phyloP scores from a whole-genome alignment of 352 stramenopile species.

The Phytophthora sansomeana region DNA sequence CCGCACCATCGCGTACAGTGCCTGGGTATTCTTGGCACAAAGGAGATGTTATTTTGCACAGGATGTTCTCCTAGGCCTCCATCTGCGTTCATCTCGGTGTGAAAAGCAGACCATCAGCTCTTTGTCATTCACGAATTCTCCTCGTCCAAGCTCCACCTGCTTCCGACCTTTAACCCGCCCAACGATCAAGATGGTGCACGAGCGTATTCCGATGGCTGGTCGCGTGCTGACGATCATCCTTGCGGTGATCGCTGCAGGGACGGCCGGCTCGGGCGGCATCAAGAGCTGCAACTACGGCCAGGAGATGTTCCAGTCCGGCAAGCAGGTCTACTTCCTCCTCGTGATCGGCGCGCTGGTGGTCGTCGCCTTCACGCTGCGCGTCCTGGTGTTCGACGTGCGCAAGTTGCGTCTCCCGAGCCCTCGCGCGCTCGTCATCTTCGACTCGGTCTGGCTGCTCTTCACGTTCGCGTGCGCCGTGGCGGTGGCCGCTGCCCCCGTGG shows the following conservation, averaged over 20 bases:
- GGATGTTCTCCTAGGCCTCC: not conserved
- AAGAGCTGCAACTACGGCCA: constrained; percentile 63
- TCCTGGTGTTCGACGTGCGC: constrained; percentile 68
- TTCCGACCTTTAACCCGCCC: not conserved
- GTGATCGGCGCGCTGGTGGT: constrained; percentile 47
- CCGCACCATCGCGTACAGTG: constrained; percentile 19
- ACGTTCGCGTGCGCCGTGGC: constrained; percentile 64
- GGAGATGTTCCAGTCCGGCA: constrained; percentile 57
- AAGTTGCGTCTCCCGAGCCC: constrained; percentile 52
- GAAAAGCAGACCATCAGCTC: not conserved
- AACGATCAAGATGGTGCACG: constrained; percentile 44
- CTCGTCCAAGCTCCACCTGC: not conserved
- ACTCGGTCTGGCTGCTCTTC: constrained; percentile 63
- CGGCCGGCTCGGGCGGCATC: constrained; percentile 48
- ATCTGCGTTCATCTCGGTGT: not conserved
- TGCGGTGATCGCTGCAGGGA: constrained; percentile 48
- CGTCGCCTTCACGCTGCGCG: constrained; percentile 42
- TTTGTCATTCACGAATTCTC: constrained; percentile 29
- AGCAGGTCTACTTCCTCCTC: constrained; percentile 70
- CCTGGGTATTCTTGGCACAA: constrained; percentile 25
- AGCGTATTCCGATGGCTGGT: constrained; percentile 46
- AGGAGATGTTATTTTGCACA: constrained; percentile 1
- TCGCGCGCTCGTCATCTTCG: constrained; percentile 50
- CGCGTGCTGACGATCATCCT: constrained; percentile 55
- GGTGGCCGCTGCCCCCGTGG: constrained; percentile 59